A percentile compares a stretch with the other conserved stretches of the same genome.
phyloP scores from a whole-genome alignment of 495 filamentous ascomycete species.

The Aspergillus ellipticus region DNA sequence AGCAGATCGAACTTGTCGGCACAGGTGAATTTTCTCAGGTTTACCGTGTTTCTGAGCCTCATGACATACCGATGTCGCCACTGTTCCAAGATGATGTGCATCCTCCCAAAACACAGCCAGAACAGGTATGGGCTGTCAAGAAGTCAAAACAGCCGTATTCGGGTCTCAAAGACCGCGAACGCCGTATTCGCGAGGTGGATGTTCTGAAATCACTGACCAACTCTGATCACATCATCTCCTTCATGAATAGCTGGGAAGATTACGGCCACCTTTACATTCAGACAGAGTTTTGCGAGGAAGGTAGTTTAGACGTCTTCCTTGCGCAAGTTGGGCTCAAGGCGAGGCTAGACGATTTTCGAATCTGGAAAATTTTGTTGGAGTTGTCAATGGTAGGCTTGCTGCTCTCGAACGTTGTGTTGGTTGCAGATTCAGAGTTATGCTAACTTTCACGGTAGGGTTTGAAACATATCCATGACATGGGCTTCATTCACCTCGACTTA shows the following conservation, averaged over 20 bases:
- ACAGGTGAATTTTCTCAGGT: conserved; percentile 91
- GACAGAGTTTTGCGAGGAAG: conserved; percentile 93
- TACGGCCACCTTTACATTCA: conserved; percentile 85
- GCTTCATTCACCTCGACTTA: conserved; percentile 89
- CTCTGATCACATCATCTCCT: conserved; percentile 77
- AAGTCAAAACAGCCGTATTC: conserved; percentile 77
- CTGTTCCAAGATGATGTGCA: conserved; percentile 40
- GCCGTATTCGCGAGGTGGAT: conserved; percentile 75
- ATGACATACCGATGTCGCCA: conserved; percentile 36
- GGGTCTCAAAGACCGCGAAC: conserved; percentile 68
- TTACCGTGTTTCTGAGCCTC: conserved; percentile 66
- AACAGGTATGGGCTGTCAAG: conserved; percentile 84
- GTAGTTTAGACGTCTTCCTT: conserved; percentile 81
- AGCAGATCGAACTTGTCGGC: conserved; percentile 70
- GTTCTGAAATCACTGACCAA: conserved; percentile 67
- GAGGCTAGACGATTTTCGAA: conserved; percentile 90
- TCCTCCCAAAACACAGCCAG: conserved; percentile 40
- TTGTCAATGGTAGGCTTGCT: conserved; percentile 58
- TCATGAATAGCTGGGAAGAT: conserved; percentile 82
- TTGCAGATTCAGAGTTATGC: conserved; percentile 10
- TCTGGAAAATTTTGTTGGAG: conserved; percentile 96
- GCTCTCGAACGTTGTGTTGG: background rate
- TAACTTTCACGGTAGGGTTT: conserved; percentile 62
- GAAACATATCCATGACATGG: conserved; percentile 79
- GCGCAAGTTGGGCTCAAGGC: conserved; percentile 72